A percentile compares a stretch with the other conserved stretches of the same genome.
phyloP scores from a whole-genome alignment of 192 early-diverging fungal species.

The Gonapodya prolifera region DNA sequence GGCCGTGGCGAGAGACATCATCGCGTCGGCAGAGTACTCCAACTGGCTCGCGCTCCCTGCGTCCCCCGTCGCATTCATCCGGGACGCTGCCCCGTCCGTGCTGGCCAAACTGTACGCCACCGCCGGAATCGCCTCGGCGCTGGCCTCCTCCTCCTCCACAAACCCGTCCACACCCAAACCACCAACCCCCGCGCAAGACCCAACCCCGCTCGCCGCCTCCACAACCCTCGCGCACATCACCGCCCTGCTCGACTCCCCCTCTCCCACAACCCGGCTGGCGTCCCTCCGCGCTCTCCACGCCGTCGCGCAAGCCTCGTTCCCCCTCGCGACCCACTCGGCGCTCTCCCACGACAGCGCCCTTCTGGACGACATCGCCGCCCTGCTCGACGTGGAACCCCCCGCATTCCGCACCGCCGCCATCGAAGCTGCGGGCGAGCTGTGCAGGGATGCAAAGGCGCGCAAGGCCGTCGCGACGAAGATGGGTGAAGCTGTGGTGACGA shows the following conservation, averaged over 20 bases:
- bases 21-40: neutral
- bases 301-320: neutral
- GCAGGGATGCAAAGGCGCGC: neutral
- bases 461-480: constrained; percentile 1
- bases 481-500: neutral
- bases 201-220: neutral
- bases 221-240: neutral
- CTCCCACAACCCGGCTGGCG: neutral
- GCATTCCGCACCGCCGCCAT: neutral
- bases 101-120: neutral
- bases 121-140: neutral
- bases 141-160: neutral
- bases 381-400: neutral
- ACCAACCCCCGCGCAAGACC: neutral
- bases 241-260: neutral
- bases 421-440: neutral
- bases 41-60: neutral
- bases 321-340: neutral
- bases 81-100: neutral
- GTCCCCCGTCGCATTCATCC: neutral
- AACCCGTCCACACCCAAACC: neutral
- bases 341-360: neutral
- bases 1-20: neutral
- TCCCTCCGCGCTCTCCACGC: neutral
- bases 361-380: neutral